Conservation (phyloP, 495 filamentous ascomycete genomes). For the Parachaetomium inaequale region DNA sequence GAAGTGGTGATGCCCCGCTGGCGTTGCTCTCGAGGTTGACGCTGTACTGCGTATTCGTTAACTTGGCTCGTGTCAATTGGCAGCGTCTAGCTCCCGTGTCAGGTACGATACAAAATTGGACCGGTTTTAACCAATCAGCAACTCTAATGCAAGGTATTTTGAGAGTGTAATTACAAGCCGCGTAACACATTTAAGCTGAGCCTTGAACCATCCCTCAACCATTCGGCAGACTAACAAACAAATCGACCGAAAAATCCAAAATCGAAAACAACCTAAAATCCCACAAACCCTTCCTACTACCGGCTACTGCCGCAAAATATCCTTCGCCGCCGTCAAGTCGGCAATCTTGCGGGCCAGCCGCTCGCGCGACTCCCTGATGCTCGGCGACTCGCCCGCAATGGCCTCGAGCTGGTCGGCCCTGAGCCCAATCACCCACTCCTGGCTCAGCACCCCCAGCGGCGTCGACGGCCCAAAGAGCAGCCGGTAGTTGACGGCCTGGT, state of each 20-base stretch:
- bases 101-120: too few species aligned
- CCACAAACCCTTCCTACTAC: not conserved
- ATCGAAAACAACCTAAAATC: not conserved
- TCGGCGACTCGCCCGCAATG: slow-evolving; percentile 36
- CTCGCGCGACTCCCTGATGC: slow-evolving; percentile 24
- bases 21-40: not conserved
- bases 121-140: too few species aligned
- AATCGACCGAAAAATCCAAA: not conserved
- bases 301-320: slow-evolving; percentile 25
- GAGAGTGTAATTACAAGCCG: too few species aligned
- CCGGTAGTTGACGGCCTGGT: slow-evolving; percentile 34
- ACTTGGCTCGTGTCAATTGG: not conserved
- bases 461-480: slow-evolving; percentile 35
- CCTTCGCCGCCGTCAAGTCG: slow-evolving; percentile 27
- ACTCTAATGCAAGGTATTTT: too few species aligned
- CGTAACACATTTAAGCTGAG: too few species aligned
- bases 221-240: not conserved
- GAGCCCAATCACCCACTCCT: slow-evolving; percentile 35
- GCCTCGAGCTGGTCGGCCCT: slow-evolving; percentile 29
- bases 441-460: slow-evolving; percentile 33
- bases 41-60: not conserved
- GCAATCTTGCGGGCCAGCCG: slow-evolving; percentile 28
- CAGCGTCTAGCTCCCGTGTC: too few species aligned
- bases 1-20: not conserved
- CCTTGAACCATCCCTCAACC: not conserved